phyloP scores from a whole-genome alignment of 2,329 filamentous ascomycete genomes.

The Alternaria solani region DNA sequence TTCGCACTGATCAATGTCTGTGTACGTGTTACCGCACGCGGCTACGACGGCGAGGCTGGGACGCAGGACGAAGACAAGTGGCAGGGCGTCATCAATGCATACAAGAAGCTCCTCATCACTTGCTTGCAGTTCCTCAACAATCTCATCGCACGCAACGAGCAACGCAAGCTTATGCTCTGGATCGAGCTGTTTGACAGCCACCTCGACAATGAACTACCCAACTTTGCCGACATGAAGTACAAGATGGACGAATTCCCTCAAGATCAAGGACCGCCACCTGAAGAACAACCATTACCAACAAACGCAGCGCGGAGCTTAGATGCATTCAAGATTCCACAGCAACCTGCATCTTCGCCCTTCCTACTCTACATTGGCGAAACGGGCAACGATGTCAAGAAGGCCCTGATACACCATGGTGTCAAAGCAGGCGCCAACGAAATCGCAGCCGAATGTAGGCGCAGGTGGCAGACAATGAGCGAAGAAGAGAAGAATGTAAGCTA shows the following conservation, averaged over 20 bases:
- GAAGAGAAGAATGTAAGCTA: conserved; percentile 48
- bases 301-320: conserved; percentile 39
- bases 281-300: conserved; percentile 19
- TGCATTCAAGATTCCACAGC: conserved; percentile 47
- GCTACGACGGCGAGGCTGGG: conserved; percentile 70
- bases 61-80: conserved; percentile 69
- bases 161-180: conserved; percentile 71
- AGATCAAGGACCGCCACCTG: conserved; percentile 27
- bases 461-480: conserved; percentile 51
- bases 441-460: conserved; percentile 50
- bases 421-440: conserved; percentile 53
- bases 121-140: conserved; percentile 73
- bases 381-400: conserved; percentile 50
- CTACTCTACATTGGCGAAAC: conserved; percentile 52
- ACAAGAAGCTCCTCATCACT: conserved; percentile 71
- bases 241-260: conserved; percentile 44
- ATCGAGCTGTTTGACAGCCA: conserved; percentile 69
- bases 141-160: conserved; percentile 70
- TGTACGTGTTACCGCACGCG: conserved; percentile 69
- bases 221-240: conserved; percentile 50
- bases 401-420: conserved; percentile 45
- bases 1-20: conserved; percentile 69
- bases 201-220: conserved; percentile 50
- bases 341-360: conserved; percentile 52
- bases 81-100: conserved; percentile 71